Base-by-base conservation (phyloP, 805 yeast genomes). In the Dipodascus albidus region DNA sequence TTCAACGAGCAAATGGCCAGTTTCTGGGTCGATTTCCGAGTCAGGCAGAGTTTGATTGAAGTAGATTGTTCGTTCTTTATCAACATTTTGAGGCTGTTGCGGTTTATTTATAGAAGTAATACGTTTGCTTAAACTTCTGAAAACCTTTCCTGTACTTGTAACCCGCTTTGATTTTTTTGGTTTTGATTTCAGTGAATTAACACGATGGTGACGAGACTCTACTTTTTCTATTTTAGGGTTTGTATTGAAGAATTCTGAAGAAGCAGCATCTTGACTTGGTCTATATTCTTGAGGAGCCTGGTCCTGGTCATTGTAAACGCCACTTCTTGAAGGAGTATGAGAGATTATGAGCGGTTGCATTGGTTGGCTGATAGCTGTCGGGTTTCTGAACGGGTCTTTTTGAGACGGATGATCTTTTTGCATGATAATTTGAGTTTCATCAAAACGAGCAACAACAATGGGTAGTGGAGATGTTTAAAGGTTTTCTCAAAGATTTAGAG, bases 1-100 rank as follows among this genome's bases (percentile, higher is more conserved):
- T n/a, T 68, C 64, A 1, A 74, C 70, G 6, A 62, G 58, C 0
- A 93, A 87, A 31, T 77, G 74, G n/a, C 85, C 84, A 1, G 82
- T 76, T n/a, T 76, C 80, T 6, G 60, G 62, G 53, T 74, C 71
- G 11, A 63, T 59, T 70, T 75, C 69, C 23, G 72, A 67, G 1
- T 65, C 60, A 0, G 85, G 85, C 52, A 81, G 64, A 2, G 73
- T 74, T 55, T 70, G 64, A 66, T 80, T 79, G 58, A 78, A 74
- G 59, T 66, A 81, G 33, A 81, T 69, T 42, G 68, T 62, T 52
- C 87, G 62, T 23, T 33, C 27, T 35, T 20, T 19, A 4, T 38
- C 52, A n/a, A 38, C 20, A 6, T 27, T 6, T 11, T n/a, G 8
- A 11, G 9, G 20, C n/a, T 14, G 4, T 4, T 4, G 20, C 44